phyloP scores from a whole-genome alignment of 2,329 filamentous ascomycete species.

The Fusarium staphyleae region DNA sequence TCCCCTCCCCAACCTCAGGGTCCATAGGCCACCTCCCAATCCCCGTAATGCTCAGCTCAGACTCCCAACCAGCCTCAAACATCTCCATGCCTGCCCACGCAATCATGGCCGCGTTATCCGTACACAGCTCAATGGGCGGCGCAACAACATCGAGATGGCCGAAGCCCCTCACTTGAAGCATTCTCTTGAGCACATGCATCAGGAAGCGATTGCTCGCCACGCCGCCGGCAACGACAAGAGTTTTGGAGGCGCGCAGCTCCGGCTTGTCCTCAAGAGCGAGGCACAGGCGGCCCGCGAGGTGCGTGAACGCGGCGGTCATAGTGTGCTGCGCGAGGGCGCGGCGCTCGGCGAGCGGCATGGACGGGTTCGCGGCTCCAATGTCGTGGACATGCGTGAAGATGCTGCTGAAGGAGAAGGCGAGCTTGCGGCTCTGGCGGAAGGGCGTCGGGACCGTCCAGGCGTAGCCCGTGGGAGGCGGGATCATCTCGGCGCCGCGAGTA shows the following conservation, averaged over 20 bases:
- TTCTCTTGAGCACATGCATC: slow-evolving; percentile 65
- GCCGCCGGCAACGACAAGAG: slow-evolving; percentile 85
- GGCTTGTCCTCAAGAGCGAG: slow-evolving; percentile 62
- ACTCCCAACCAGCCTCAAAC: slow-evolving; percentile 78
- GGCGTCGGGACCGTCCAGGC: slow-evolving; percentile 75
- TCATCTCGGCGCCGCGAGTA: slow-evolving; percentile 65
- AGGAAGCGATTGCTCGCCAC: slow-evolving; percentile 88
- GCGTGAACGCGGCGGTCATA: slow-evolving; percentile 87
- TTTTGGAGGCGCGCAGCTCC: slow-evolving; percentile 52
- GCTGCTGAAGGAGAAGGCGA: slow-evolving; percentile 77
- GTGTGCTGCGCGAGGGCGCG: slow-evolving; percentile 72
- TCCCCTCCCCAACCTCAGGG: slow-evolving; percentile 62
- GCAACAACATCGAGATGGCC: slow-evolving; percentile 67
- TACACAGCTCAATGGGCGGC: slow-evolving; percentile 82
- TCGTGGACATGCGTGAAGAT: slow-evolving; percentile 63
- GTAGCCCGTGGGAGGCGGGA: slow-evolving; percentile 49
- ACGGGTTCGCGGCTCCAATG: slow-evolving; percentile 51
- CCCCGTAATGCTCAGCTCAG: slow-evolving; percentile 65
- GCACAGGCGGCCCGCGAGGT: slow-evolving; percentile 77
- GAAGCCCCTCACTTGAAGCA: slow-evolving; percentile 72
- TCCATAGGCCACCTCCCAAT: slow-evolving; percentile 80
- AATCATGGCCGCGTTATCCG: slow-evolving; percentile 98
- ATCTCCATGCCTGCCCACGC: slow-evolving; percentile 94
- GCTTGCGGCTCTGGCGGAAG: slow-evolving; percentile 61
- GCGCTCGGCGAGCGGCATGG: slow-evolving; percentile 66